Evolutionary conservation across 768 basidiomycete genomes (phyloP).

Genomic region (Dacryopinax spathularia): DNA sequence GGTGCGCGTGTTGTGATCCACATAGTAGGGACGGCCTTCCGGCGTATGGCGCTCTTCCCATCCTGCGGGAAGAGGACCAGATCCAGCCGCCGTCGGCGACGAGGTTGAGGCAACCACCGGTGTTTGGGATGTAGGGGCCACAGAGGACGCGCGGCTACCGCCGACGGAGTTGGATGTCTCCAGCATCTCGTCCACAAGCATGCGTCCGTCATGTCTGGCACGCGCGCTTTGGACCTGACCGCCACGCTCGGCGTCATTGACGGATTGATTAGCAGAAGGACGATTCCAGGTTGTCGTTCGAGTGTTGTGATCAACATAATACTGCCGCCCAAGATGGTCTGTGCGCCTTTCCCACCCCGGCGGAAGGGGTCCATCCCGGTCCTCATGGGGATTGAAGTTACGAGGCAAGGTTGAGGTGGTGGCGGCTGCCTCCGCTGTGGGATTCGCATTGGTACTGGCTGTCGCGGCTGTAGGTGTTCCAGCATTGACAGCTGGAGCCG

Average conservation of each 20-base stretch:
- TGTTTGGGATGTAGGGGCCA: background rate
- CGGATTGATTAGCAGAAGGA: slow-evolving; percentile 62
- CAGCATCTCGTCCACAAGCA: slow-evolving; percentile 73
- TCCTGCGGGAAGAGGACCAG: slow-evolving; percentile 81
- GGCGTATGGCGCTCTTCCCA: slow-evolving; percentile 99
- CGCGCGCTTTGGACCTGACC: slow-evolving; percentile 54
- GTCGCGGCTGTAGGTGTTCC: slow-evolving; percentile 9
- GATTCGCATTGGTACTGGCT: slow-evolving; percentile 15
- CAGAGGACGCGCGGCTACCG: slow-evolving; percentile 1
- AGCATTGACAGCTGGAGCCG: slow-evolving; percentile 11
- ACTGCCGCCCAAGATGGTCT: slow-evolving; percentile 88
- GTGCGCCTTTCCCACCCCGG: slow-evolving; percentile 92
- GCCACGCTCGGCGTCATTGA: slow-evolving; percentile 56
- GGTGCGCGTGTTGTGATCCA: slow-evolving; percentile 97
- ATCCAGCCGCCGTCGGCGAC: slow-evolving; percentile 50
- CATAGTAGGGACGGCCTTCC: slow-evolving; percentile 96
- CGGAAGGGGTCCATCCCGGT: slow-evolving; percentile 85
- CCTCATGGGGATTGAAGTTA: slow-evolving; percentile 89
- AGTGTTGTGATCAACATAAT: slow-evolving; percentile 98
- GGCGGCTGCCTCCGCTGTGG: slow-evolving; percentile 30
- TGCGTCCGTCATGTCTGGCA: slow-evolving; percentile 70
- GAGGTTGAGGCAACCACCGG: slow-evolving; percentile 9
- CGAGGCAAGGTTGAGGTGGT: slow-evolving; percentile 35
- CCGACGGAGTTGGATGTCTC: slow-evolving; percentile 31
- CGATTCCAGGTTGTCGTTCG: slow-evolving; percentile 96